Conservation (phyloP, 2,329 filamentous ascomycete species). For the Ophiostoma piceae region DNA sequence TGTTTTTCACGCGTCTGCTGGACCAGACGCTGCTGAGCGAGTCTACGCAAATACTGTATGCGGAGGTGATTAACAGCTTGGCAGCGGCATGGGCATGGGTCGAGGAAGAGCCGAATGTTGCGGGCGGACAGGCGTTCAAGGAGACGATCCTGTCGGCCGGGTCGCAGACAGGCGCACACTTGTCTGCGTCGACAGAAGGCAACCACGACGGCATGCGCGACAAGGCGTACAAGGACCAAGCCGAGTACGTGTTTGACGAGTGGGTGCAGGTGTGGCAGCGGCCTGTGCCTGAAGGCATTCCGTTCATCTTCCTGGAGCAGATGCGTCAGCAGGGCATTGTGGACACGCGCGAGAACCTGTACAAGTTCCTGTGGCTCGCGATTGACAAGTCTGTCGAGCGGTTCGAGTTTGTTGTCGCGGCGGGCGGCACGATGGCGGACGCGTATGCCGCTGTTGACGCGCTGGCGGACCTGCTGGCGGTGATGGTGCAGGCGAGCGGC, state of each 20-base stretch:
- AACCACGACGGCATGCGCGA: slow-evolving; percentile 37
- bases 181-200: background rate
- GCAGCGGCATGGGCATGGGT: slow-evolving; percentile 80
- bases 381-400: slow-evolving; percentile 73
- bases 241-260: slow-evolving; percentile 93
- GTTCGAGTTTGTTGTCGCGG: slow-evolving; percentile 66
- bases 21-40: slow-evolving; percentile 75
- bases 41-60: slow-evolving; percentile 69
- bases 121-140: slow-evolving; percentile 65
- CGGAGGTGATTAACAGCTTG: slow-evolving; percentile 79
- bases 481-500: slow-evolving; percentile 67
- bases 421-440: slow-evolving; percentile 54
- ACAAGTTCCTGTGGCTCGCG: slow-evolving; percentile 72
- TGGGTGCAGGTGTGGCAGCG: slow-evolving; percentile 82
- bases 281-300: slow-evolving; percentile 65
- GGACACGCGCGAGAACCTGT: slow-evolving; percentile 67
- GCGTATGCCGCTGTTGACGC: slow-evolving; percentile 66
- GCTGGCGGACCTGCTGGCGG: slow-evolving; percentile 71
- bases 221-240: slow-evolving; percentile 64
- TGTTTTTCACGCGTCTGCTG: slow-evolving; percentile 74
- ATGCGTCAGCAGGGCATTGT: slow-evolving; percentile 70
- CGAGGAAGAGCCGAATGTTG: slow-evolving; percentile 61
- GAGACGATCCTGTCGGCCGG: slow-evolving; percentile 48
- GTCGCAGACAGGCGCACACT: slow-evolving; percentile 34
- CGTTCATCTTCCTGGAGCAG: slow-evolving; percentile 75